These are phyloP conservation scores for Hydrangea macrophylla DNA, from an alignment of 148 eudicot species.

Conservation along the genomic window DNA sequence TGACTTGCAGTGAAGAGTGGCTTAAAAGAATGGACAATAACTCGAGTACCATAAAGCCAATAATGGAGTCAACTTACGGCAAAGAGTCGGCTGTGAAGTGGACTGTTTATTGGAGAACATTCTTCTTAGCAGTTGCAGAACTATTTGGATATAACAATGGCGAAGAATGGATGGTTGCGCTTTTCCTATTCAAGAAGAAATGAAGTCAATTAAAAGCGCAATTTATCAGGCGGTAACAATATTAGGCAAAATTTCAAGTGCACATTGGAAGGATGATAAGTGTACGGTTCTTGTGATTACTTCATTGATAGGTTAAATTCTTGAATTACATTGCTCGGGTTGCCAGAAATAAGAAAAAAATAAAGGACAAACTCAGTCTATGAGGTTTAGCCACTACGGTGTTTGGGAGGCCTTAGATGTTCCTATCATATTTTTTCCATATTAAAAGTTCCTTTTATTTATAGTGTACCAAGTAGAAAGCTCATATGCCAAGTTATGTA, in stretches of 20 bases:
- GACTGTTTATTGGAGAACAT: slow-evolving; percentile 93
- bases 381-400: no score
- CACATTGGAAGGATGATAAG: background rate
- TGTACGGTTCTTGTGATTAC: background rate
- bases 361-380: no score
- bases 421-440: no score
- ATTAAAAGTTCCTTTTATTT: no score
- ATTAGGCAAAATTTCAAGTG: no score
- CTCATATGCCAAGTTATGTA: no score
- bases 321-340: background rate
- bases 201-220: slow-evolving; percentile 13
- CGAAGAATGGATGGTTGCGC: slow-evolving; percentile 98
- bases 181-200: slow-evolving; percentile 78
- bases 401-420: no score
- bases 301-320: background rate
- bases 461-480: no score
- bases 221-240: background rate
- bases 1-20: slow-evolving; percentile 82
- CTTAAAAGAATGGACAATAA: slow-evolving; percentile 81
- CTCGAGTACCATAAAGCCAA: slow-evolving; percentile 51
- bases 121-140: slow-evolving; percentile 91
- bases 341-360: no score
- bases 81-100: slow-evolving; percentile 77
- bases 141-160: slow-evolving; percentile 82
- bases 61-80: slow-evolving; percentile 93